phyloP scores from a whole-genome alignment of 108 stramenopile genomes.

The Pseudonitzschia pungens region DNA sequence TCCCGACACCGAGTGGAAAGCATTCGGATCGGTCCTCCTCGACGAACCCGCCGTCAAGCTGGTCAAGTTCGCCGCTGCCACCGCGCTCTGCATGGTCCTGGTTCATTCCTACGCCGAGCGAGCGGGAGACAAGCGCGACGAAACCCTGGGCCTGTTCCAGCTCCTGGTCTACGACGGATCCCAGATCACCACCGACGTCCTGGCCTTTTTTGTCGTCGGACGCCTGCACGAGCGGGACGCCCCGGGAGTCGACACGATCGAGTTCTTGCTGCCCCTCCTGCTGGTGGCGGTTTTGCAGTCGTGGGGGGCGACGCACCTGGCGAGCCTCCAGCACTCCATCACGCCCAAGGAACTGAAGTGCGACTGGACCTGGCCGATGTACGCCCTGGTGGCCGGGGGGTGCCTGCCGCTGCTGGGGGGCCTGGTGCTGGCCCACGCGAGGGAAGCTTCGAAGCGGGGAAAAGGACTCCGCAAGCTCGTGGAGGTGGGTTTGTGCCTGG shows the following conservation, averaged over 20 bases:
- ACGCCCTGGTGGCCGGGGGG: conserved; percentile 39
- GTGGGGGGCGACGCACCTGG: conserved; percentile 27
- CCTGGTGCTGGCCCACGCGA: conserved; percentile 35
- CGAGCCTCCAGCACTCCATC: conserved; percentile 58
- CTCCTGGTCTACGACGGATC: conserved; percentile 56
- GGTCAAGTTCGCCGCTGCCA: conserved; percentile 48
- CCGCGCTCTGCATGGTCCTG: conserved; percentile 37
- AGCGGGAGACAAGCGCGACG: conserved; percentile 28
- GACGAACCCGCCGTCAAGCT: conserved; percentile 38
- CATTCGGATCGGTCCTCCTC: background rate
- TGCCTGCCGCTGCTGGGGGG: conserved; percentile 38
- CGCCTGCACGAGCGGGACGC: conserved; percentile 41
- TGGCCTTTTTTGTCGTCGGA: conserved; percentile 68
- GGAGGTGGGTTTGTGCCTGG: conserved; percentile 14
- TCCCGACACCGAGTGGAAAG: background rate
- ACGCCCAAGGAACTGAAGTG: conserved; percentile 68
- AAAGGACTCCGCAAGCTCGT: conserved; percentile 41
- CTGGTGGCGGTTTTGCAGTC: conserved; percentile 37
- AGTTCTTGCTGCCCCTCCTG: conserved; percentile 46
- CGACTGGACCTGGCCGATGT: conserved; percentile 59
- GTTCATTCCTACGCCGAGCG: conserved; percentile 38
- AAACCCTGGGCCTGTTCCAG: conserved; percentile 37
- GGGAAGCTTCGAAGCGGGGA: conserved; percentile 26
- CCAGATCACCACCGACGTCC: conserved; percentile 44
- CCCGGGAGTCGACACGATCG: conserved; percentile 47